A percentile compares a stretch with the other conserved stretches of the same genome.
phyloP scores from a whole-genome alignment of 2,329 filamentous ascomycete species.

The Mariannaea sp. region DNA sequence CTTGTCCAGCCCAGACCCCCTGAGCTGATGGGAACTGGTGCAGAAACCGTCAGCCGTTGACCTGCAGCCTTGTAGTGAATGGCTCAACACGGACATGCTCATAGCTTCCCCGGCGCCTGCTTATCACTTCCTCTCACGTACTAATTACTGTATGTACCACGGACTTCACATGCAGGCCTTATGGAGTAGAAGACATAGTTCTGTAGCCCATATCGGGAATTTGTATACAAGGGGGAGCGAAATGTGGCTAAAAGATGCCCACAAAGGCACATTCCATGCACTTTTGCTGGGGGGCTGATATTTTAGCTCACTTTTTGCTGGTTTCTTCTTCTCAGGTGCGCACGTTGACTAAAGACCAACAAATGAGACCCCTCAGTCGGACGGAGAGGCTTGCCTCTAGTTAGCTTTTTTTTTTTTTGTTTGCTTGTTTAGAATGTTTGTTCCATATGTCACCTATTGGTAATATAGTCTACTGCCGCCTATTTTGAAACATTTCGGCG shows the following conservation, averaged over 20 bases:
- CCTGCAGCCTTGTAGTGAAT: slow-evolving; percentile 15
- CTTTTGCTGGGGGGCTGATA: background rate
- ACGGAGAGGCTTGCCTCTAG: background rate
- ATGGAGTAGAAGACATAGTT: no score
- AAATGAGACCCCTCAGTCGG: background rate
- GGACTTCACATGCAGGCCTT: no score
- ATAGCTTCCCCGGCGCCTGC: slow-evolving; percentile 9
- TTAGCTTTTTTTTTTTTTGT: background rate
- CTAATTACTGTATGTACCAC: no score
- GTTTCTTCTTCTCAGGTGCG: background rate
- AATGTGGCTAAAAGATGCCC: background rate
- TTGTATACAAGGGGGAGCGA: no score
- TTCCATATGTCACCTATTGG: no score
- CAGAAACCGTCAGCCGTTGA: slow-evolving; percentile 11
- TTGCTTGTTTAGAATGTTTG: no score
- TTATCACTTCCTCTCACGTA: slow-evolving; percentile 7
- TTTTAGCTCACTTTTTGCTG: background rate
- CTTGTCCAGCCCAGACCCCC: slow-evolving; percentile 8
- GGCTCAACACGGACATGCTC: slow-evolving; percentile 9
- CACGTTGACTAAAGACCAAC: background rate
- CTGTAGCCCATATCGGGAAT: no score
- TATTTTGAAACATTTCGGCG: no score
- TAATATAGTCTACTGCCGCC: no score
- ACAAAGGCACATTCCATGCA: background rate
- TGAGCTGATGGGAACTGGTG: slow-evolving; percentile 11